These are phyloP conservation scores for Albugo laibachii DNA, from an alignment of 352 stramenopile genomes.

Conservation along the genomic window DNA sequence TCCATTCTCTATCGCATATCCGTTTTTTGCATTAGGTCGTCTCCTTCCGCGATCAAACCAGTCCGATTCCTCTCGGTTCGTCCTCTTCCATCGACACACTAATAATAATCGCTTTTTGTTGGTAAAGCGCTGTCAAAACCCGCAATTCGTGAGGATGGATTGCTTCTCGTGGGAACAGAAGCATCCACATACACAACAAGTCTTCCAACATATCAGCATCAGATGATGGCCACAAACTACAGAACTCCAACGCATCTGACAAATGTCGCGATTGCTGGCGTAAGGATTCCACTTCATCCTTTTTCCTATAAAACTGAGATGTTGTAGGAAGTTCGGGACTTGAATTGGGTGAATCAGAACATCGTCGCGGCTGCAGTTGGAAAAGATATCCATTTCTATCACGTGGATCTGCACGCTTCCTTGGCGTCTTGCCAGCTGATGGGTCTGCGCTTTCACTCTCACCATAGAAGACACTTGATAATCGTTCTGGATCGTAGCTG, in stretches of 20 bases:
- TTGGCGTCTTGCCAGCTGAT: background rate
- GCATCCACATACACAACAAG: background rate
- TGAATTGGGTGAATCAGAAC: constrained; percentile 33
- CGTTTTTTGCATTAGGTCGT: too few species aligned
- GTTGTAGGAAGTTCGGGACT: constrained; percentile 41
- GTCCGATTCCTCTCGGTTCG: too few species aligned
- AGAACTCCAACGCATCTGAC: constrained; percentile 1
- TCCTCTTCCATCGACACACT: too few species aligned
- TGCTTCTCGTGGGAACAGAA: constrained; percentile 52
- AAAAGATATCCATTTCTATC: constrained; percentile 46
- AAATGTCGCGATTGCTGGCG: too few species aligned
- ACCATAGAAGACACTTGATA: background rate
- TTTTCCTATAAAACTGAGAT: background rate
- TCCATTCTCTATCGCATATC: too few species aligned
- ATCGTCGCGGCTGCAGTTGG: constrained; percentile 36
- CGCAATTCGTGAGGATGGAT: constrained; percentile 45
- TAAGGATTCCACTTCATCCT: too few species aligned
- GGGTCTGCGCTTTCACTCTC: background rate
- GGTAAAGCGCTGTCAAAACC: constrained; percentile 47
- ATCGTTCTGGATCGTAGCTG: constrained; percentile 7
- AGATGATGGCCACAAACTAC: constrained; percentile 46
- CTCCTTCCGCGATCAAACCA: too few species aligned
- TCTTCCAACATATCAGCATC: constrained; percentile 13
- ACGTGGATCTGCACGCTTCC: constrained; percentile 7
- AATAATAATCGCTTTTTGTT: background rate